phyloP scores from a whole-genome alignment of 495 filamentous ascomycete genomes.

The Aspergillus mulundensis region DNA sequence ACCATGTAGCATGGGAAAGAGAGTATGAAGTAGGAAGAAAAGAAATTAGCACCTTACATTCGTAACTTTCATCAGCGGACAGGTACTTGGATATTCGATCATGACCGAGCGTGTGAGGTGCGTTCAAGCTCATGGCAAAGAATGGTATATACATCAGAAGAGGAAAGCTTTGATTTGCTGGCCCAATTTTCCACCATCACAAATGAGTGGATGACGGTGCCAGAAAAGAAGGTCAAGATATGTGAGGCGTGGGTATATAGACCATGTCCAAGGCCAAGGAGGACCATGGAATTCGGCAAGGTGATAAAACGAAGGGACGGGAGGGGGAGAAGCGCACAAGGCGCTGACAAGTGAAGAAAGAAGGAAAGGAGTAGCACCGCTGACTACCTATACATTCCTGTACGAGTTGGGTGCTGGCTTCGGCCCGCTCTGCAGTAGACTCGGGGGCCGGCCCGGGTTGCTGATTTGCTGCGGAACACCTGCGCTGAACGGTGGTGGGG shows the following conservation, averaged over 20 bases:
- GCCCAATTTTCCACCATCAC: not conserved
- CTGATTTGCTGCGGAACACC: constrained; percentile 21
- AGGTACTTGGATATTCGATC: not conserved
- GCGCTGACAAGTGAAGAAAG: not conserved
- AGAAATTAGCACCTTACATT: constrained; percentile 1
- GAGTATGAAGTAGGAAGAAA: not conserved
- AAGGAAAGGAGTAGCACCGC: not conserved
- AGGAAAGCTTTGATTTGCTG: not conserved
- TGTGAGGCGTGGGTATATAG: not conserved
- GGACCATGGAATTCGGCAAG: too few species aligned
- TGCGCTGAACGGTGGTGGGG: constrained; percentile 31
- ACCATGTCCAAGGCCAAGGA: too few species aligned
- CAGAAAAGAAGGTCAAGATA: not conserved
- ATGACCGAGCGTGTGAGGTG: not conserved
- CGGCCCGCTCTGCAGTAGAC: constrained; percentile 42
- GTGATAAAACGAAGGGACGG: not conserved
- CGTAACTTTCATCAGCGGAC: constrained; percentile 3
- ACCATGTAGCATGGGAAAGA: not conserved
- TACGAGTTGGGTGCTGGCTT: constrained; percentile 33
- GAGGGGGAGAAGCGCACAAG: not conserved
- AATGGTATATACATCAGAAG: constrained; percentile 2
- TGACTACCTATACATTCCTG: constrained; percentile 23
- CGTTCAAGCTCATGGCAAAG: not conserved
- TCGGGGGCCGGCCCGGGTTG: constrained; percentile 37
- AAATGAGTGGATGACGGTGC: not conserved